Percentiles rank a stretch among this genome's conserved stretches.
Evolutionary conservation across 257 asterid species (phyloP).

Genomic region (Solanum piurae): DNA sequence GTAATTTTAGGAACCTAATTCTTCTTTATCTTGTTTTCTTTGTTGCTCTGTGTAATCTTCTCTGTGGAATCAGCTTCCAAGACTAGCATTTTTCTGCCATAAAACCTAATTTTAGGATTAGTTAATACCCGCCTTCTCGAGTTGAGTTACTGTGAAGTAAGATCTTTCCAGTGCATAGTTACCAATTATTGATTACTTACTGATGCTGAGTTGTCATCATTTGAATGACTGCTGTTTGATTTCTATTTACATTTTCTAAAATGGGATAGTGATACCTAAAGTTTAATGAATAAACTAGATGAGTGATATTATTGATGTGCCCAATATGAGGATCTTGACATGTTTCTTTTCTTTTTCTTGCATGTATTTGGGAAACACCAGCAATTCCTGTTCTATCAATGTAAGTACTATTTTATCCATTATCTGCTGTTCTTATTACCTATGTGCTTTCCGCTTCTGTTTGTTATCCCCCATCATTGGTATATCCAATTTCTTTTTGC

Average conservation of each 20-base stretch:
- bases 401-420: conserved; percentile 38
- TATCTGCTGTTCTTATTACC: not conserved
- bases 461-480: not conserved
- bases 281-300: not conserved
- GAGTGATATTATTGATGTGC: conserved; percentile 1
- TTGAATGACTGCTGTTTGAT: not conserved
- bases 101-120: not conserved
- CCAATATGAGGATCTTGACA: conserved; percentile 3
- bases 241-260: not conserved
- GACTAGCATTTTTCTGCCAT: not conserved
- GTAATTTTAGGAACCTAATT: not conserved
- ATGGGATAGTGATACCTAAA: not conserved
- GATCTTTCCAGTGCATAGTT: not conserved
- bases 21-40: not conserved
- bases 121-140: not conserved
- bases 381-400: conserved; percentile 96
- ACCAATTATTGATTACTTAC: not conserved
- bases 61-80: not conserved
- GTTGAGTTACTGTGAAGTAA: not conserved
- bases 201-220: not conserved
- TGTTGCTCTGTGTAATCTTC: not conserved
- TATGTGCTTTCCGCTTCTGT: not conserved
- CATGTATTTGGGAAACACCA: conserved; percentile 29
- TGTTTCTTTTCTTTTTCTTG: conserved; percentile 15
- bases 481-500: not conserved